Percentiles rank a stretch among this genome's conserved stretches.
Evolutionary conservation across 202 grass and related monocot species (phyloP).

Genomic region (Bolboschoenoplectus hybrid): DNA sequence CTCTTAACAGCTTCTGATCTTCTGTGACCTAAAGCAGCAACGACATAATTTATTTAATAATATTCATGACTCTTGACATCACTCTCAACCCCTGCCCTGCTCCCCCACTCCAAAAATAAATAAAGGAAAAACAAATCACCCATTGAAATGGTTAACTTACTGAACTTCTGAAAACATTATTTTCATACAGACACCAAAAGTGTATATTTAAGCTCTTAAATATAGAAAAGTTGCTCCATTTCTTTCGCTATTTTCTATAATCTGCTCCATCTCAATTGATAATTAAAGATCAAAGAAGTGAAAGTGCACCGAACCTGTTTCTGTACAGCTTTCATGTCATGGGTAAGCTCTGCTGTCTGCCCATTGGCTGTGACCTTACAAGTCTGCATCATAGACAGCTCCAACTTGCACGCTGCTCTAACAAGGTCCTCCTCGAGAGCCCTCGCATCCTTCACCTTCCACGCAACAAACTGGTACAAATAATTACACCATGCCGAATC

Average conservation of each 20-base stretch:
- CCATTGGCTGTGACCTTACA: constrained; percentile 63
- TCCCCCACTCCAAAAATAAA: no score
- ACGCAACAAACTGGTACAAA: constrained; percentile 84
- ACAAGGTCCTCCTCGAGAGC: constrained; percentile 93
- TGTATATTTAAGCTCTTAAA: background rate
- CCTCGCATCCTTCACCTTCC: constrained; percentile 96
- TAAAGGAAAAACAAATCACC: background rate
- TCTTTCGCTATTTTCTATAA: background rate
- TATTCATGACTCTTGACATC: background rate
- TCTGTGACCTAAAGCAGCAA: constrained; percentile 58
- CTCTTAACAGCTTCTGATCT: constrained; percentile 80
- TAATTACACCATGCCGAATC: constrained; percentile 84
- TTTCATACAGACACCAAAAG: background rate
- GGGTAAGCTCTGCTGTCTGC: constrained; percentile 59
- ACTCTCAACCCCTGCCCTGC: background rate
- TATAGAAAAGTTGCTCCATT: background rate
- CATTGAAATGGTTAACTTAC: background rate
- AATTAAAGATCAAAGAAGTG: constrained; percentile 29
- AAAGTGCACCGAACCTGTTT: constrained; percentile 63
- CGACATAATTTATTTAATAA: constrained; percentile 7
- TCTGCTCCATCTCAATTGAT: background rate
- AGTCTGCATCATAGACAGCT: constrained; percentile 97
- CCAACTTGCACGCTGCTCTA: constrained; percentile 86
- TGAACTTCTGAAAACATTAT: constrained; percentile 23
- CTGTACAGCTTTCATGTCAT: constrained; percentile 94